Base-by-base conservation (phyloP, 805 yeast species). In the Soucietia sequanensis region DNA sequence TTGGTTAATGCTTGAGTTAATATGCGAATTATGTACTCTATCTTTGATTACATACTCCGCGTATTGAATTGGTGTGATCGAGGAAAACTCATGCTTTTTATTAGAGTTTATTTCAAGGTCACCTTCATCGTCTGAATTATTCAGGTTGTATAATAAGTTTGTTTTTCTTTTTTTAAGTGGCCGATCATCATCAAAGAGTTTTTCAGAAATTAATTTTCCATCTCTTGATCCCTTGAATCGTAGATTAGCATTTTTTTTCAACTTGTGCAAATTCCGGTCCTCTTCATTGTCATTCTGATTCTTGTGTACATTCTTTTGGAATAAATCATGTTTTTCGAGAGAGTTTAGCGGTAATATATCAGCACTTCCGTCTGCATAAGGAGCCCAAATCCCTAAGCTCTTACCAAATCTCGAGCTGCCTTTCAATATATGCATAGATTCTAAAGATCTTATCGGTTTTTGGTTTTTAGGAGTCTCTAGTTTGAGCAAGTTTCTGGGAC, bases 341-440 rank as follows among this genome's bases (percentile, higher is more conserved):
- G 67, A 57, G 12, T 70, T 75, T 23, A 84, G 61, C 0, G 95
- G 90, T 0, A 80, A 72, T 3, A 73, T 66, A 54, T 86, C 95
- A 5, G 79, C 76, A 1, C 67, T 60, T 0, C 78, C 79, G 44
- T 80, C 78, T 0, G 95, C 91, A 54, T 84, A 86, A 0, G 81
- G 75, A 0, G 76, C 53, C 95, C 95, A 86, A 6, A 76, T 68
- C 0, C 91, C 95, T 35, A 81, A 50, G 7, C 89, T 70, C 19
- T 73, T 62, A 1, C 81, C 69, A 45, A 75, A 75, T 34, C 90
- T 60, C 1, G 89, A 78, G 15, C 70, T 71, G 3, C 90, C 89
- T 37, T 75, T 70, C 10, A 80, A 48, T 2, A 80, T 63, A 42
- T 73, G 78, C 64, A 79, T 74, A 0, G 82, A 64, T 26, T 75